phyloP scores from a whole-genome alignment of 2,329 filamentous ascomycete species.

The Sporothrix brunneoviolacea region DNA sequence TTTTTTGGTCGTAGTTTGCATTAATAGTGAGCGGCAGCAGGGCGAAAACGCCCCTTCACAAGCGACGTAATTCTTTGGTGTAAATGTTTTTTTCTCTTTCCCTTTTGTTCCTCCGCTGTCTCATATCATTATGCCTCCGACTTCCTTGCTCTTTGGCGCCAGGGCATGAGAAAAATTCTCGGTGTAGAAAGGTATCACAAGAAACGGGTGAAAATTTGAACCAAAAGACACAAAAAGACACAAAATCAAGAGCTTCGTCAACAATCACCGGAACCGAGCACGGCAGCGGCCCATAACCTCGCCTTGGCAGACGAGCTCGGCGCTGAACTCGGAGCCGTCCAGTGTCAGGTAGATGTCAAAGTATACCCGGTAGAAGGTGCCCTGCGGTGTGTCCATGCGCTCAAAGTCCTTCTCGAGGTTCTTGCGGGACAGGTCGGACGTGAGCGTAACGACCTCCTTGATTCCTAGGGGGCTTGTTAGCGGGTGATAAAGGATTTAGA shows the following conservation, averaged over 20 bases:
- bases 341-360: slow-evolving; percentile 84
- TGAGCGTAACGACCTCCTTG: slow-evolving; percentile 97
- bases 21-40: no score
- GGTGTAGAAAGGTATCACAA: slow-evolving; percentile 10
- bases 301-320: slow-evolving; percentile 96
- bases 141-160: slow-evolving; percentile 4
- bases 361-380: slow-evolving; percentile 84
- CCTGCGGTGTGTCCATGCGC: slow-evolving; percentile 97
- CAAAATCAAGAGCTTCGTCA: background rate
- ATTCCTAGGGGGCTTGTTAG: slow-evolving; percentile 56
- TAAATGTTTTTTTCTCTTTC: background rate
- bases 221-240: background rate
- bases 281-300: slow-evolving; percentile 98
- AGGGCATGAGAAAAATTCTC: slow-evolving; percentile 5
- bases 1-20: no score
- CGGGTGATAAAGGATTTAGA: background rate
- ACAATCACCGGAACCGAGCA: slow-evolving; percentile 66
- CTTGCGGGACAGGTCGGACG: slow-evolving; percentile 92
- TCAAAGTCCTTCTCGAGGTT: slow-evolving; percentile 99
- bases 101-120: background rate
- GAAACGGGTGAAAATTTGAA: background rate
- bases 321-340: slow-evolving; percentile 95
- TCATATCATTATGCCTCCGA: background rate
- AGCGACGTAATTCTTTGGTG: no score
- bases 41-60: no score